These are phyloP conservation scores for Stagonosporopsis tanaceti DNA, from an alignment of 2,329 filamentous ascomycete species.

Conservation along the genomic window DNA sequence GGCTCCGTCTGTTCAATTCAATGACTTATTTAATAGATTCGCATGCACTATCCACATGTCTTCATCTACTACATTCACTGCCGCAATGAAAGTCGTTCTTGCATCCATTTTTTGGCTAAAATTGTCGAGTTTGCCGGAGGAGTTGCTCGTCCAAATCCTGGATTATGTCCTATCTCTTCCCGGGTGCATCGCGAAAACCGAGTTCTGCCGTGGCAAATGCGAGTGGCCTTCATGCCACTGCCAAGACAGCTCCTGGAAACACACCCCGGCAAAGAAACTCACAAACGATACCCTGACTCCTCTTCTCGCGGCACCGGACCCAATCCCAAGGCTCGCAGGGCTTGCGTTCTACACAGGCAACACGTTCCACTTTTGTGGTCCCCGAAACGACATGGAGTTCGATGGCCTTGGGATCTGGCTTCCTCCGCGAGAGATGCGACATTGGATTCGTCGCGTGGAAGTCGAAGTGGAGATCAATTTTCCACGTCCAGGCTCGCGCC, in stretches of 20 bases:
- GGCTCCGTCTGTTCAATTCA: neutral
- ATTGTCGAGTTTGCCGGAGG: neutral
- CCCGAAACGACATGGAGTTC: neutral
- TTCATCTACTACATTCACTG: neutral
- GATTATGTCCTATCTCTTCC: neutral
- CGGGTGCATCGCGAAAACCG: neutral
- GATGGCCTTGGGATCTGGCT: neutral
- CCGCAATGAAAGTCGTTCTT: neutral
- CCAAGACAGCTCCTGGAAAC: neutral
- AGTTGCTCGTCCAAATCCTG: neutral
- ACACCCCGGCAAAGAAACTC: neutral
- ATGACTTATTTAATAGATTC: neutral
- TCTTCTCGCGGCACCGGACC: neutral
- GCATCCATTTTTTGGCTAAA: neutral
- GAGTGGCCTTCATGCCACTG: constrained; percentile 5
- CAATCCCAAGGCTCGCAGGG: constrained; percentile 1
- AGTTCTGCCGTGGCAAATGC: neutral
- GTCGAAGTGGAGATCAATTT: neutral
- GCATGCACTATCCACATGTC: neutral
- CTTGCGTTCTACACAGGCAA: neutral
- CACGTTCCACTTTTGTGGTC: neutral
- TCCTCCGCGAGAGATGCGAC: neutral
- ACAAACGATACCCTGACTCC: neutral
- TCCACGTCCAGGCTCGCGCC: neutral
- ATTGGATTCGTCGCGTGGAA: constrained; percentile 1